Evolutionary conservation across 306 rosid species (phyloP).

Genomic region (Vicia faba): DNA sequence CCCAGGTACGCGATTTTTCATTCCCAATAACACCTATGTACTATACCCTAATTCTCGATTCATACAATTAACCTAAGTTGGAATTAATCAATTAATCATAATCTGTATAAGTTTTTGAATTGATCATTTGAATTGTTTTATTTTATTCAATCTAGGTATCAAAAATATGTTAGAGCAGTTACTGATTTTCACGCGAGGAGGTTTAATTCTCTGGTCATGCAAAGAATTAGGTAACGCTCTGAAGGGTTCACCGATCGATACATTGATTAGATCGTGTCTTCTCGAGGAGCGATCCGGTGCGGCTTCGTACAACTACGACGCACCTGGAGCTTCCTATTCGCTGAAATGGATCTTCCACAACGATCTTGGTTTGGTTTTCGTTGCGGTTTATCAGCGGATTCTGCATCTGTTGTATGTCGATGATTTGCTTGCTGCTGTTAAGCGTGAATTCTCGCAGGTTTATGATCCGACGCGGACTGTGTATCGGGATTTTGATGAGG

Average conservation of each 20-base stretch:
- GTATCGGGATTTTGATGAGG: constrained; percentile 75
- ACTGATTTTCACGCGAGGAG: constrained; percentile 90
- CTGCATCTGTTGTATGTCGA: constrained; percentile 84
- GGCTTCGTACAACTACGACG: constrained; percentile 73
- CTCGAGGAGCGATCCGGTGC: constrained; percentile 93
- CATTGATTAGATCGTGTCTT: constrained; percentile 88
- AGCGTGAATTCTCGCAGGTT: constrained; percentile 68
- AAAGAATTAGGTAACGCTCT: constrained; percentile 83
- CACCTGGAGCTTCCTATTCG: constrained; percentile 84
- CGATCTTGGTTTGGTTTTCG: constrained; percentile 87
- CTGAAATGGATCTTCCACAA: constrained; percentile 96
- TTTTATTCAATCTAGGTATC: neutral
- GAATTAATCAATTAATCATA: neutral
- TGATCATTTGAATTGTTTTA: neutral
- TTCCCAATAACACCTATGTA: neutral
- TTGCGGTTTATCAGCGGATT: constrained; percentile 86
- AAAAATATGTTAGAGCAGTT: constrained; percentile 81
- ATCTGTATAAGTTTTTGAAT: neutral
- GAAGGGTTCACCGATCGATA: constrained; percentile 87
- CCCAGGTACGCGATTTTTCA: constrained; percentile 22
- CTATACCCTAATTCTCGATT: neutral
- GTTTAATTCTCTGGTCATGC: constrained; percentile 92
- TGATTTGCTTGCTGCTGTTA: constrained; percentile 74
- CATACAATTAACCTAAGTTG: neutral
- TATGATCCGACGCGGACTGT: constrained; percentile 63